Evolutionary conservation across 2,329 filamentous ascomycete species (phyloP).

Genomic region (Ceratocystis alfenasii): DNA sequence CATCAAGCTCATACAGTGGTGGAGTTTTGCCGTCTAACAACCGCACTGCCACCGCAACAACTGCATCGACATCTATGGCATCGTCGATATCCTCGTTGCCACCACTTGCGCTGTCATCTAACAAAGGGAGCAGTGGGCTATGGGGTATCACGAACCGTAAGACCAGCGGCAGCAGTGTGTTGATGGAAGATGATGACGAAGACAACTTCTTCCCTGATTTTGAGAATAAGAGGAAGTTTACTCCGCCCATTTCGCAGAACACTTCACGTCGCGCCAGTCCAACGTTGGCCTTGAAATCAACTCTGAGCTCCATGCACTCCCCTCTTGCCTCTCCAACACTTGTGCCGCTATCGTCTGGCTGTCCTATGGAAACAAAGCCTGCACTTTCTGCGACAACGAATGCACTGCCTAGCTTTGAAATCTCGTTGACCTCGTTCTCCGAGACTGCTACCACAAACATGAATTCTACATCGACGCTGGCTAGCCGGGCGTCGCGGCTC

Average conservation of each 20-base stretch:
- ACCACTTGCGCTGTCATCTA: slow-evolving; percentile 28
- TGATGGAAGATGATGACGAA: slow-evolving; percentile 36
- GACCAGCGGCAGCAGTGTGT: slow-evolving; percentile 27
- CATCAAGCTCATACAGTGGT: slow-evolving; percentile 10
- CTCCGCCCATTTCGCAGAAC: slow-evolving; percentile 19
- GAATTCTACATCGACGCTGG: neutral
- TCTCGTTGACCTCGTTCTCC: slow-evolving; percentile 2
- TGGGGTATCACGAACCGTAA: slow-evolving; percentile 35
- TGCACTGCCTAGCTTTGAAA: neutral
- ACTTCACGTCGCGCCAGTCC: slow-evolving; percentile 19
- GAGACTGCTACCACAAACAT: neutral
- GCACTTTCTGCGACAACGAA: neutral
- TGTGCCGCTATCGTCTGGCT: slow-evolving; percentile 8
- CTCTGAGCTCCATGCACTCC: slow-evolving; percentile 11
- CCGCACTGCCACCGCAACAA: slow-evolving; percentile 23
- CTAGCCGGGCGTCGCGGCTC: neutral
- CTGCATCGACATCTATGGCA: slow-evolving; percentile 24
- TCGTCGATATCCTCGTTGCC: slow-evolving; percentile 27
- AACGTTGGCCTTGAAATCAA: slow-evolving; percentile 9
- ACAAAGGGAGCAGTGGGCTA: slow-evolving; percentile 34
- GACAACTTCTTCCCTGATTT: slow-evolving; percentile 45
- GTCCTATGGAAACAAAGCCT: neutral
- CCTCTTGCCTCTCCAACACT: slow-evolving; percentile 16
- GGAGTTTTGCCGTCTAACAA: slow-evolving; percentile 4
- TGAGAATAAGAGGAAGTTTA: slow-evolving; percentile 30